phyloP scores from a whole-genome alignment of 1,284 basidiomycete genomes.

The Singerocomus inundabilis region DNA sequence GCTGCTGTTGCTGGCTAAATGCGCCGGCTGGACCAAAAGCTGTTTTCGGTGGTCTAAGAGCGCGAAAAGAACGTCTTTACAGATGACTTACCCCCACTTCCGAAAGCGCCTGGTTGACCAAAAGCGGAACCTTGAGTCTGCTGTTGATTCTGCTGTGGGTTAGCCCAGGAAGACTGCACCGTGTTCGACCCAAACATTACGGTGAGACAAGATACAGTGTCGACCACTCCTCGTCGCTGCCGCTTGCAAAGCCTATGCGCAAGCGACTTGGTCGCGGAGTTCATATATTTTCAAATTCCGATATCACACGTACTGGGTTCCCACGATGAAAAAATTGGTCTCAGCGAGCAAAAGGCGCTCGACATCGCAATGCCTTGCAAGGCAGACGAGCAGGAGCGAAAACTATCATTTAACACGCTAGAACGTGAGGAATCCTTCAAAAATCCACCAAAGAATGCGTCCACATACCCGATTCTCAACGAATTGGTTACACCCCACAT shows the following conservation, averaged over 20 bases:
- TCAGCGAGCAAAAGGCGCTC: neutral
- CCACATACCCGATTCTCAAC: constrained; percentile 82
- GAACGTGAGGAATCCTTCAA: constrained; percentile 81
- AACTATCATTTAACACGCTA: constrained; percentile 81
- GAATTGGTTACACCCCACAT: constrained; percentile 94
- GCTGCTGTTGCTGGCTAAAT: constrained; percentile 54
- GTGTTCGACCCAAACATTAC: constrained; percentile 58
- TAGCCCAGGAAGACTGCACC: constrained; percentile 62
- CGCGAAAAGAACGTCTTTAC: constrained; percentile 31
- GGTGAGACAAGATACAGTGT: constrained; percentile 18
- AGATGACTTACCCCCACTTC: constrained; percentile 43
- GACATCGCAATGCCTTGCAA: constrained; percentile 37
- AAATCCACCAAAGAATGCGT: constrained; percentile 68
- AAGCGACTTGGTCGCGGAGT: constrained; percentile 23
- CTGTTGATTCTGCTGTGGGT: constrained; percentile 53
- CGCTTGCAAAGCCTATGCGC: constrained; percentile 14
- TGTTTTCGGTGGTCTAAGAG: constrained; percentile 33
- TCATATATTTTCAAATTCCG: constrained; percentile 18
- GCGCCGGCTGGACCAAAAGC: constrained; percentile 45
- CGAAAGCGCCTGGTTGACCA: constrained; percentile 50
- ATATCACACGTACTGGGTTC: constrained; percentile 21
- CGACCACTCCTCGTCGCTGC: constrained; percentile 24
- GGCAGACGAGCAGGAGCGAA: constrained; percentile 23
- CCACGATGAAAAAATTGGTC: constrained; percentile 12
- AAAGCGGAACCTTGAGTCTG: constrained; percentile 43